Evolutionary conservation across 495 filamentous ascomycete genomes (phyloP).

Genomic region (Penicillium ochrochloron): DNA sequence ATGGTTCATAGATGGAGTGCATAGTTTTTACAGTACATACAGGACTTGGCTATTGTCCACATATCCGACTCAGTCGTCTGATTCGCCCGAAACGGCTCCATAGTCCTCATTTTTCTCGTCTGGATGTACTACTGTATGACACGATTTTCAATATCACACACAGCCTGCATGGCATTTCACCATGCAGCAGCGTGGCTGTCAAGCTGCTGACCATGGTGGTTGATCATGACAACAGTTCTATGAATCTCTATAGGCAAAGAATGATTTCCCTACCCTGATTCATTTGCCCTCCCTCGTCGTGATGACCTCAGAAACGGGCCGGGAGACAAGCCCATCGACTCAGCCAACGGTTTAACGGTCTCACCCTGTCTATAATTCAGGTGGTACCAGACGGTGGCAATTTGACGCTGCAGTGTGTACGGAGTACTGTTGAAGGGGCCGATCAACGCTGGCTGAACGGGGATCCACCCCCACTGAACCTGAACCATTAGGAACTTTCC

Average conservation of each 20-base stretch:
- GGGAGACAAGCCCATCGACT: constrained; percentile 13
- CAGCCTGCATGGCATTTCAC: constrained; percentile 27
- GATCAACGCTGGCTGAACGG: background rate
- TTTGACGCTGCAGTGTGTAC: constrained; percentile 13
- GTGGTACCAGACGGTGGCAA: constrained; percentile 29
- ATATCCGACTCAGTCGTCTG: constrained; percentile 5
- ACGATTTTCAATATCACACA: constrained; percentile 23
- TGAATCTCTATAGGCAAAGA: background rate
- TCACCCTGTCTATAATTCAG: constrained; percentile 18
- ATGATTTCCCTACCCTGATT: background rate
- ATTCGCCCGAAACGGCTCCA: constrained; percentile 12
- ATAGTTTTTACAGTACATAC: background rate
- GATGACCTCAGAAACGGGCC: constrained; percentile 15
- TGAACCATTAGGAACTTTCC: background rate
- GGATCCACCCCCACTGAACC: constrained; percentile 2
- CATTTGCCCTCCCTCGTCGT: background rate
- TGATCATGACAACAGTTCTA: background rate
- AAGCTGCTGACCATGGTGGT: constrained; percentile 22
- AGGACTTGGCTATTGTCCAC: background rate
- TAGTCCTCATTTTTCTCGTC: constrained; percentile 11
- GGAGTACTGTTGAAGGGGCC: constrained; percentile 10
- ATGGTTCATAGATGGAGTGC: background rate
- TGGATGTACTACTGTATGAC: constrained; percentile 27
- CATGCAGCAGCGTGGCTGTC: constrained; percentile 21
- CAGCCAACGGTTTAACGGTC: constrained; percentile 16